Evolutionary conservation across 495 filamentous ascomycete genomes (phyloP).

Genomic region (Annulohypoxylon nitens): DNA sequence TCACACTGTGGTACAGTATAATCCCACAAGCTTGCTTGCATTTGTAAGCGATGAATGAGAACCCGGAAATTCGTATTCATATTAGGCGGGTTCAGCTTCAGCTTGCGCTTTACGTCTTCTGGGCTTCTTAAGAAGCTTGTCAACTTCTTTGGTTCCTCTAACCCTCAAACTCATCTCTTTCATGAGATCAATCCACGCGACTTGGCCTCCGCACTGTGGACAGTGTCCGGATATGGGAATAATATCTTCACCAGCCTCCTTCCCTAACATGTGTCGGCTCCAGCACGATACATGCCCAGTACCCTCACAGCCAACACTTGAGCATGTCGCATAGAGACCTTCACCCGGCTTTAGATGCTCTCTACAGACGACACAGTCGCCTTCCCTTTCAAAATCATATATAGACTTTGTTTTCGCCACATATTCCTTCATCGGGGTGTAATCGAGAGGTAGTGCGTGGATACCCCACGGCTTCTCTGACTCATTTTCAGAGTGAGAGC

Average conservation of each 20-base stretch:
- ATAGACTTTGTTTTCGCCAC: constrained; percentile 77
- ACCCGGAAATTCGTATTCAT: background rate
- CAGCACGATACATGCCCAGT: constrained; percentile 84
- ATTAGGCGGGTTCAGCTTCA: constrained; percentile 21
- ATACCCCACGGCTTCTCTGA: constrained; percentile 59
- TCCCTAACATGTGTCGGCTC: constrained; percentile 70
- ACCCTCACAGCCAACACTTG: constrained; percentile 72
- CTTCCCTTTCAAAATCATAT: constrained; percentile 69
- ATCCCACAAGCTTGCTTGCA: background rate
- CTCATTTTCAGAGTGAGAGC: constrained; percentile 17
- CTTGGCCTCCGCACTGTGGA: constrained; percentile 72
- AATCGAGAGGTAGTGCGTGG: constrained; percentile 73
- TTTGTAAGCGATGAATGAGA: background rate
- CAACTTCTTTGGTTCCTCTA: constrained; percentile 74
- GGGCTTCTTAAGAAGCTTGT: constrained; percentile 71
- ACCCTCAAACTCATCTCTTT: constrained; percentile 81
- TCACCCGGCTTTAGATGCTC: constrained; percentile 59
- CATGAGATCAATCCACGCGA: constrained; percentile 82
- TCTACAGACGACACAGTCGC: constrained; percentile 74
- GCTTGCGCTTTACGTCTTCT: constrained; percentile 48
- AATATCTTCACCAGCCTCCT: constrained; percentile 61
- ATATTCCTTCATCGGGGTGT: constrained; percentile 72
- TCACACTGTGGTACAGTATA: no score
- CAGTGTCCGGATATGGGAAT: constrained; percentile 80
- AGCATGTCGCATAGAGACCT: constrained; percentile 76